phyloP scores from a whole-genome alignment of 257 asterid species.

The Salvia rosmarinus region DNA sequence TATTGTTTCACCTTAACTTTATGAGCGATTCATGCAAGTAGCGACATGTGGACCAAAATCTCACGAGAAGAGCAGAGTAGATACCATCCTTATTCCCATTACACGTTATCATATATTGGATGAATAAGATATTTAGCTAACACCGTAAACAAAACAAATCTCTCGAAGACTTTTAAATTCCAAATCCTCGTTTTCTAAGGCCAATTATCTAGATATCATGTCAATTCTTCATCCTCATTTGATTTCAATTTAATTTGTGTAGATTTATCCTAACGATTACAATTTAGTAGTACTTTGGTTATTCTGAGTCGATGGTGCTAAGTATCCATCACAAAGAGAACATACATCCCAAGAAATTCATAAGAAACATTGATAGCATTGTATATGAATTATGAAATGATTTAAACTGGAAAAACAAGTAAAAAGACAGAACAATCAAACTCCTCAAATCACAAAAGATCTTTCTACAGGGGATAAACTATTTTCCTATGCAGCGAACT shows the following conservation, averaged over 20 bases:
- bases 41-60: constrained; percentile 87
- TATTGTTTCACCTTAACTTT: constrained; percentile 68
- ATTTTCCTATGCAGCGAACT: not conserved
- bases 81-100: constrained; percentile 96
- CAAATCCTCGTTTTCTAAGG: constrained; percentile 12
- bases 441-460: not conserved
- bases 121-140: constrained; percentile 16
- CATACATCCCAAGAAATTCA: not conserved
- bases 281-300: not conserved
- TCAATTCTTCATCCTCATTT: not conserved
- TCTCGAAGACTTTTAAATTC: not conserved
- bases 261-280: not conserved
- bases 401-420: not conserved
- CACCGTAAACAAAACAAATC: constrained; percentile 21
- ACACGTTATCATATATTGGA: constrained; percentile 55
- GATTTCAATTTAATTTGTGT: not conserved
- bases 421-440: not conserved
- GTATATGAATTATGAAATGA: not conserved
- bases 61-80: constrained; percentile 88
- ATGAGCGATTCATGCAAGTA: constrained; percentile 94
- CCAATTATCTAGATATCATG: constrained; percentile 10
- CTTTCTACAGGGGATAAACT: not conserved
- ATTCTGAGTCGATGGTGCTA: not conserved
- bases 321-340: not conserved
- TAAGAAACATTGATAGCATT: constrained; percentile 4